These are phyloP conservation scores for Colletotrichum sp. DNA, from an alignment of 2,329 filamentous ascomycete species.

Conservation along the genomic window DNA sequence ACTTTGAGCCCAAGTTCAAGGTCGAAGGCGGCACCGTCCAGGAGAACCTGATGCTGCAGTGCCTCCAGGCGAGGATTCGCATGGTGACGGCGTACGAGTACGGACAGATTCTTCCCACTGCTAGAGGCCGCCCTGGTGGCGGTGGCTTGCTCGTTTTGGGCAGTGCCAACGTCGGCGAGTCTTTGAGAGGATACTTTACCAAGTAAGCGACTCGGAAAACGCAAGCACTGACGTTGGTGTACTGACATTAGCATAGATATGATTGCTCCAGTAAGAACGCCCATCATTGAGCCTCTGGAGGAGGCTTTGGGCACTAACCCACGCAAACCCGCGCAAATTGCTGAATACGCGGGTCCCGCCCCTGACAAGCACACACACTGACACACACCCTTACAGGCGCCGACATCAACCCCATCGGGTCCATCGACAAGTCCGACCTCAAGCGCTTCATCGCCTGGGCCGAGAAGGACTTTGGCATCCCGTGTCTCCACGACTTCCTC, in stretches of 20 bases:
- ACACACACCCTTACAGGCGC: slow-evolving; percentile 7
- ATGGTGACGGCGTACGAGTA: slow-evolving; percentile 69
- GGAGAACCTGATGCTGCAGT: slow-evolving; percentile 69
- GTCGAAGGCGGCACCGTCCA: slow-evolving; percentile 65
- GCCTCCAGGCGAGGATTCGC: slow-evolving; percentile 47
- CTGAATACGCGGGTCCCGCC: background rate
- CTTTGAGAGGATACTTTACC: slow-evolving; percentile 58
- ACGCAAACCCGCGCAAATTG: background rate
- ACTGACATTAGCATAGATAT: background rate
- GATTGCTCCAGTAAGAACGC: slow-evolving; percentile 11
- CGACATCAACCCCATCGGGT: slow-evolving; percentile 66
- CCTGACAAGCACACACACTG: background rate
- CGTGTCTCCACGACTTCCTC: slow-evolving; percentile 70
- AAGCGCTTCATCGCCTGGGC: slow-evolving; percentile 76
- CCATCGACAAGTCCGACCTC: slow-evolving; percentile 68
- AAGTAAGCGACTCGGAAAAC: slow-evolving; percentile 48
- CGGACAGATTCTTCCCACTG: slow-evolving; percentile 65
- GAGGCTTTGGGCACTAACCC: background rate
- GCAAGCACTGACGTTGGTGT: background rate
- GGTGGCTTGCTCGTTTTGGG: slow-evolving; percentile 71
- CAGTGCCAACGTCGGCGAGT: slow-evolving; percentile 66
- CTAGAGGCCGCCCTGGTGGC: slow-evolving; percentile 58
- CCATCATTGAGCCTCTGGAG: rapidly evolving
- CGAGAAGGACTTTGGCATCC: slow-evolving; percentile 61
- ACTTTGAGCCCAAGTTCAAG: slow-evolving; percentile 61